Evolutionary conservation across 2,329 filamentous ascomycete genomes (phyloP).

Genomic region (Verticillium isaacii): DNA sequence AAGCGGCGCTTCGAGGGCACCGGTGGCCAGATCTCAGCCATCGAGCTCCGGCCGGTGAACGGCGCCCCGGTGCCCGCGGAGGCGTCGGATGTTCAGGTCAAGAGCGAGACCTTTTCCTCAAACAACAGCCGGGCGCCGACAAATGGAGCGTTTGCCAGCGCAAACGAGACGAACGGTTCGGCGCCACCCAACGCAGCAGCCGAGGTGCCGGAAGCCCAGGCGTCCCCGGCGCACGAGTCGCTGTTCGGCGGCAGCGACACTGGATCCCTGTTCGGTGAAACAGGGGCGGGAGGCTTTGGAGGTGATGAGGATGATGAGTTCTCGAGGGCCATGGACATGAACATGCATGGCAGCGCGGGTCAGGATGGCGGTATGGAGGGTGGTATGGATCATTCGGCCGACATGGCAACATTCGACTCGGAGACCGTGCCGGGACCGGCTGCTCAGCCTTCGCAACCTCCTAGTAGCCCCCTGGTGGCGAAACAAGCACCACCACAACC

Average conservation of each 20-base stretch:
- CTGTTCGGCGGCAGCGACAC: constrained; percentile 76
- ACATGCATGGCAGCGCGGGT: constrained; percentile 29
- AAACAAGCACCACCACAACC: constrained; percentile 4
- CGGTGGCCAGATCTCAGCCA: constrained; percentile 78
- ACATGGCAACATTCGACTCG: constrained; percentile 29
- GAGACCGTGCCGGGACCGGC: constrained; percentile 16
- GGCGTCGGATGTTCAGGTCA: constrained; percentile 50
- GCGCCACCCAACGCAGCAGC: not conserved
- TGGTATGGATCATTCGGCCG: constrained; percentile 35
- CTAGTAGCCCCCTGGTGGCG: constrained; percentile 1
- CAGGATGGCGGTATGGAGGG: constrained; percentile 25
- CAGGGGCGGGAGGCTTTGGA: constrained; percentile 44
- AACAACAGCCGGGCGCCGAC: constrained; percentile 62
- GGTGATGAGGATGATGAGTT: constrained; percentile 84
- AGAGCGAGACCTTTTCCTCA: constrained; percentile 68
- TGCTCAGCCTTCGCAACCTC: constrained; percentile 2
- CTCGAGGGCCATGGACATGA: constrained; percentile 63
- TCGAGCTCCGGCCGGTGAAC: constrained; percentile 78
- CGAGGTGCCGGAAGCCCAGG: constrained; percentile 54
- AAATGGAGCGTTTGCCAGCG: constrained; percentile 27
- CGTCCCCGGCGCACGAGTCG: constrained; percentile 69
- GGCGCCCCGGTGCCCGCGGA: constrained; percentile 72
- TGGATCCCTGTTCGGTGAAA: constrained; percentile 86
- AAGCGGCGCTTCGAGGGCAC: constrained; percentile 72
- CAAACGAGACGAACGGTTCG: constrained; percentile 3